Conservation (phyloP, 1,284 basidiomycete genomes). For the Austroboletus niveus region DNA sequence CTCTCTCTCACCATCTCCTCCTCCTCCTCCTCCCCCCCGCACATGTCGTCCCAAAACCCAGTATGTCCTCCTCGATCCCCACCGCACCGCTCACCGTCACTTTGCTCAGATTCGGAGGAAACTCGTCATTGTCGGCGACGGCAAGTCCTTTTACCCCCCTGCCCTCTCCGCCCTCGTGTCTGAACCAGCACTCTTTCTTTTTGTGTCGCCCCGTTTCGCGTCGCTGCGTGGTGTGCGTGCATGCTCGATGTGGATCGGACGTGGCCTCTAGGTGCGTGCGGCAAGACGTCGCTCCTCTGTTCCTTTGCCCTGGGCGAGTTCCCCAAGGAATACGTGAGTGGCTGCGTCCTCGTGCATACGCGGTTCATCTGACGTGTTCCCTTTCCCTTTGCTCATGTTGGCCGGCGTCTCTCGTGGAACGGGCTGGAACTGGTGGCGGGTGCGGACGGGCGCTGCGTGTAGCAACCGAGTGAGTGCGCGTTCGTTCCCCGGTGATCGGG, state of each 20-base stretch:
- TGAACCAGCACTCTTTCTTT: background rate
- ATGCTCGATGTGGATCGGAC: background rate
- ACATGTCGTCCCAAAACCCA: constrained; percentile 33
- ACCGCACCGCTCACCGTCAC: background rate
- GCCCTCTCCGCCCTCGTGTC: background rate
- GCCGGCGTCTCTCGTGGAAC: no score
- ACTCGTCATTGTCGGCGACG: constrained; percentile 93
- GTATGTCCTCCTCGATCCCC: constrained; percentile 8
- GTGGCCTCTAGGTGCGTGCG: constrained; percentile 63
- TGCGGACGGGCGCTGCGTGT: no score
- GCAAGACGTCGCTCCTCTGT: constrained; percentile 81
- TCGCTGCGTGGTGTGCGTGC: background rate
- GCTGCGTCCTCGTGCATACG: no score
- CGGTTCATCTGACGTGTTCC: background rate
- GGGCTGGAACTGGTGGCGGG: no score
- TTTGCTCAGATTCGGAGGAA: constrained; percentile 73
- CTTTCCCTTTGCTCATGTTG: background rate
- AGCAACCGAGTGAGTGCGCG: constrained; percentile 57
- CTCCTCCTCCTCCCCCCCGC: background rate
- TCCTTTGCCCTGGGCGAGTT: constrained; percentile 97
- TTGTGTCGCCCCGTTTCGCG: background rate
- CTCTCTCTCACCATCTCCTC: background rate
- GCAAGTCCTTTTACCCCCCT: constrained; percentile 45
- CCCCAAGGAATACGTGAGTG: constrained; percentile 89
- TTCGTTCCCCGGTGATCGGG: background rate